Conservation (phyloP, 495 filamentous ascomycete species). For the Polyplosphaeria fusca region DNA sequence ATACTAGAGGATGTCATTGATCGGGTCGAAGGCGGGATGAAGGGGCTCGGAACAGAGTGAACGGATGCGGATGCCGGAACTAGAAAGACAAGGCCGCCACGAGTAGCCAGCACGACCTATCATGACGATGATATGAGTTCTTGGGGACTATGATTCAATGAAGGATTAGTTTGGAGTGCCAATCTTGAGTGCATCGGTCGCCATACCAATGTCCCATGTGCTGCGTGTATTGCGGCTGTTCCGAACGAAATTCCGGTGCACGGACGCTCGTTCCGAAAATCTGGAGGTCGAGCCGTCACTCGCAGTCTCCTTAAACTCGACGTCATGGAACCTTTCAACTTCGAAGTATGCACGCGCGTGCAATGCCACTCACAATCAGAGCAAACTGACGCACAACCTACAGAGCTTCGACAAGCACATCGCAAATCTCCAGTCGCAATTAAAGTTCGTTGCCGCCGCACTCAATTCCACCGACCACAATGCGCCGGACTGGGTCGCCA, state of each 20-base stretch:
- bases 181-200: too few relatives aligned
- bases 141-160: too few relatives aligned
- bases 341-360: not conserved
- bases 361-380: not conserved
- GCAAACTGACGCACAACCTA: not conserved
- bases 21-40: slow-evolving; percentile 16
- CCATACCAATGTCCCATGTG: too few relatives aligned
- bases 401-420: slow-evolving; percentile 10
- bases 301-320: too few relatives aligned
- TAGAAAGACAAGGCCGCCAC: too few relatives aligned
- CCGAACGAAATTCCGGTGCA: too few relatives aligned
- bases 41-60: not conserved
- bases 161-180: too few relatives aligned
- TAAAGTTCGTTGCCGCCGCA: not conserved
- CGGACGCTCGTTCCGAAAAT: too few relatives aligned
- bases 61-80: not conserved
- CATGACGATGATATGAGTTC: too few relatives aligned
- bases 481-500: not conserved
- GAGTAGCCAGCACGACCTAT: too few relatives aligned
- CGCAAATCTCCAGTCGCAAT: slow-evolving; percentile 2
- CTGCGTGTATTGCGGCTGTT: too few relatives aligned
- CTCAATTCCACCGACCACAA: not conserved
- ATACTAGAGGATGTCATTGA: slow-evolving; percentile 32
- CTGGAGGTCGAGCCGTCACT: too few relatives aligned
- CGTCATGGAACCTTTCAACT: not conserved